A percentile compares a stretch with the other conserved stretches of the same genome.
Evolutionary conservation across 192 early-diverging fungal genomes (phyloP).

Genomic region (Cetraspora pellucida): DNA sequence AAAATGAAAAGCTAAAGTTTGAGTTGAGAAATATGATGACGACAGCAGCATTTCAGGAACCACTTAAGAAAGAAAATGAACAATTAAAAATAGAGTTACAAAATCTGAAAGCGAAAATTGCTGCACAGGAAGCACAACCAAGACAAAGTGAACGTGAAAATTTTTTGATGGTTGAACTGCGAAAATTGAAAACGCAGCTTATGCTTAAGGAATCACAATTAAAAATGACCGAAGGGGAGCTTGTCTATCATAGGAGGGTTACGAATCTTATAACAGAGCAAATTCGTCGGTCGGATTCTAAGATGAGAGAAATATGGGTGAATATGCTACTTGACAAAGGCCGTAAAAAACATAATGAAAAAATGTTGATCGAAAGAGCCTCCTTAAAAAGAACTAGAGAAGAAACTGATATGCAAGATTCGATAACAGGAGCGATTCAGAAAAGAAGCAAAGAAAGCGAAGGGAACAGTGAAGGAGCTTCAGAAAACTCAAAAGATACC

Average conservation of each 20-base stretch:
- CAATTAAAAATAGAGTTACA: too few relatives aligned
- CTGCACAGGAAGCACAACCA: too few relatives aligned
- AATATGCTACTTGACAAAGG: background rate
- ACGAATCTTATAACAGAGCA: conserved; percentile 2
- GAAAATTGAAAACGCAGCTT: background rate
- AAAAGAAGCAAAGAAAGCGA: background rate
- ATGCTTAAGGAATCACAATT: background rate
- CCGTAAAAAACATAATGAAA: background rate
- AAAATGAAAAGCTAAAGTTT: too few relatives aligned
- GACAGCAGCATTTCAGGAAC: too few relatives aligned
- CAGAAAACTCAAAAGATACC: background rate
- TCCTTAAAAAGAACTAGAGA: background rate
- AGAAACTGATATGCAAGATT: background rate
- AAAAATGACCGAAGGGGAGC: background rate
- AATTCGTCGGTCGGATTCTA: background rate
- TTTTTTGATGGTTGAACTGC: background rate
- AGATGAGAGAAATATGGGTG: conserved; percentile 8
- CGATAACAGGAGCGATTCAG: background rate
- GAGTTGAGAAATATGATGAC: too few relatives aligned
- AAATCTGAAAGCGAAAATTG: too few relatives aligned
- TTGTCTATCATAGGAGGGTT: background rate
- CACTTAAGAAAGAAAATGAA: too few relatives aligned
- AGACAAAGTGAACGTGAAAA: too few relatives aligned
- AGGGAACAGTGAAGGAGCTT: background rate
- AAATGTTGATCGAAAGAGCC: background rate